Evolutionary conservation across 2,329 filamentous ascomycete species (phyloP).

Genomic region (Trichothecium sympodiale): DNA sequence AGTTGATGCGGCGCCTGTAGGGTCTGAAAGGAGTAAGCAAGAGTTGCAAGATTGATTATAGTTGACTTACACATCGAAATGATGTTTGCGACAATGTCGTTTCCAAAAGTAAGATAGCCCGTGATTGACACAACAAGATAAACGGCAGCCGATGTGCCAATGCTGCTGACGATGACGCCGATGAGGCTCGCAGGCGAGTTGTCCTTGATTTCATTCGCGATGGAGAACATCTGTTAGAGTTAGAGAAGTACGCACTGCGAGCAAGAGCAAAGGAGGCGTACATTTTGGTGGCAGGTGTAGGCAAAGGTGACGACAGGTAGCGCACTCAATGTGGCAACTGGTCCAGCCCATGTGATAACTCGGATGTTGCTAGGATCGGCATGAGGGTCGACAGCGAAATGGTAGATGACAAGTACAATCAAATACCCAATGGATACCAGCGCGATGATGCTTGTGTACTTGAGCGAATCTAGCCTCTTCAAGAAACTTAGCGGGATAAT

Average conservation of each 20-base stretch:
- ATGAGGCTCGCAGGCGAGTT: conserved; percentile 67
- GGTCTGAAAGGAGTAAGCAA: conserved; percentile 14
- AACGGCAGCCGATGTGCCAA: conserved; percentile 75
- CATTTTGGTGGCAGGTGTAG: conserved; percentile 98
- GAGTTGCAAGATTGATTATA: neutral
- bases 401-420: conserved; percentile 84
- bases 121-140: conserved; percentile 91
- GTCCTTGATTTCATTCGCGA: conserved; percentile 86
- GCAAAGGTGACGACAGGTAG: conserved; percentile 95
- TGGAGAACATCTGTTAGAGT: conserved; percentile 78
- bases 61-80: conserved; percentile 68
- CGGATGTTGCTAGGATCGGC: conserved; percentile 64
- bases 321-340: conserved; percentile 68
- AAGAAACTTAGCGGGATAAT: conserved; percentile 93
- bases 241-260: conserved; percentile 1
- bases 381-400: conserved; percentile 73
- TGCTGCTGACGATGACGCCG: conserved; percentile 69
- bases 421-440: conserved; percentile 90
- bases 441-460: conserved; percentile 90
- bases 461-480: conserved; percentile 82
- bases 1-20: conserved; percentile 58
- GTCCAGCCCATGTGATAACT: conserved; percentile 66
- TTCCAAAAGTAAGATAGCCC: conserved; percentile 90
- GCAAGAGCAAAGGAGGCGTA: conserved; percentile 27
- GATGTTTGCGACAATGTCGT: conserved; percentile 83